phyloP scores from a whole-genome alignment of 1,284 basidiomycete species.

The Tylopilus orsonianus region DNA sequence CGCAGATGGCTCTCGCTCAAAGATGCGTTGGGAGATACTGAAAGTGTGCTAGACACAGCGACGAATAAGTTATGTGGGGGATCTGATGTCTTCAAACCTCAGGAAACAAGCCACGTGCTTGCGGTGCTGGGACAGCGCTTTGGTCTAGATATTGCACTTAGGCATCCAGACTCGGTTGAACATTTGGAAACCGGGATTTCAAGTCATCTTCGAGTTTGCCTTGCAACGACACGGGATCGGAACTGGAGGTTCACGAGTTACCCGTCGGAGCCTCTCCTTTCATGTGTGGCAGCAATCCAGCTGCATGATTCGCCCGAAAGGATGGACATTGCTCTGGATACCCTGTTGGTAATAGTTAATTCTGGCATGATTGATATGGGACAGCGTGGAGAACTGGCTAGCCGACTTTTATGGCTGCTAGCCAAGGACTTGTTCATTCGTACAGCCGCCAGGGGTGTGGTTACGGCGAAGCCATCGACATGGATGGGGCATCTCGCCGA shows the following conservation, averaged over 20 bases:
- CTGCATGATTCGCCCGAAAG: not conserved
- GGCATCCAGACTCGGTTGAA: not conserved
- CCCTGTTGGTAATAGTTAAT: not conserved
- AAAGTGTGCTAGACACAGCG: not conserved
- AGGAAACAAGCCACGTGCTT: not conserved
- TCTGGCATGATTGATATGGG: not conserved
- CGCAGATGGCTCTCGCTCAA: slow-evolving; percentile 3
- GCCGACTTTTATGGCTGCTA: slow-evolving; percentile 5
- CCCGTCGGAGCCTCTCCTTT: not conserved
- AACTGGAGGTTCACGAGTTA: not conserved
- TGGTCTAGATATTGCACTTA: not conserved
- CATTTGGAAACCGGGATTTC: not conserved
- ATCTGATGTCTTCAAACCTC: not conserved
- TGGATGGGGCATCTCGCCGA: not conserved
- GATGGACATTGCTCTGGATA: not conserved
- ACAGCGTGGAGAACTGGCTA: not conserved
- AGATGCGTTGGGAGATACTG: not conserved
- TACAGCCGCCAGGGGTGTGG: too few species aligned
- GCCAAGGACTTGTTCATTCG: not conserved
- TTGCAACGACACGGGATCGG: not conserved
- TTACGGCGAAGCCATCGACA: not conserved
- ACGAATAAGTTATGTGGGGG: slow-evolving; percentile 2
- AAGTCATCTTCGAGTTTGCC: not conserved
- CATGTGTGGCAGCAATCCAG: not conserved
- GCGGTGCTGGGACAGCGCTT: not conserved